A percentile compares a stretch with the other conserved stretches of the same genome.
Evolutionary conservation across 2,329 filamentous ascomycete genomes (phyloP).

Genomic region (Dactylellina cionopaga): DNA sequence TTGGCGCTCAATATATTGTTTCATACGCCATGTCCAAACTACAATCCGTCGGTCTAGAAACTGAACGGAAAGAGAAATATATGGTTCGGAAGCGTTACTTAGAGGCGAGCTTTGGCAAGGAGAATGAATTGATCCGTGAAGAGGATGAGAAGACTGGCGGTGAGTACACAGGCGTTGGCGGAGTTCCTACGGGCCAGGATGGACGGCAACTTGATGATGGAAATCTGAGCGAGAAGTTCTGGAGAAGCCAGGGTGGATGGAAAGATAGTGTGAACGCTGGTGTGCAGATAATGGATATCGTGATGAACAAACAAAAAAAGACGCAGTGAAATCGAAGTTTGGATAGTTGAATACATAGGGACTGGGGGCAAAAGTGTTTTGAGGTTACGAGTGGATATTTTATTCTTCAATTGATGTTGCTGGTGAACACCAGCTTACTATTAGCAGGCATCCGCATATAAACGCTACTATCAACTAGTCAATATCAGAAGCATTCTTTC

Average conservation of each 20-base stretch:
- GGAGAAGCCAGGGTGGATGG: conserved; percentile 46
- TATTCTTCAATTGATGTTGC: background rate
- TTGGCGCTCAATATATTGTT: conserved; percentile 78
- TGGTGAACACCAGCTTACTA: background rate
- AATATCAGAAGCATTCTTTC: background rate
- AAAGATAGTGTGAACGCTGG: conserved; percentile 37
- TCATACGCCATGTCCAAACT: conserved; percentile 78
- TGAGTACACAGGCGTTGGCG: conserved; percentile 40
- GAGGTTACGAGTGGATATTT: background rate
- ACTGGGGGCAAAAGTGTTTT: background rate
- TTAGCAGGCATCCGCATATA: background rate
- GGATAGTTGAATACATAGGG: background rate
- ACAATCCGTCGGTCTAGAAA: conserved; percentile 85
- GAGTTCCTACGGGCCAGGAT: conserved; percentile 15
- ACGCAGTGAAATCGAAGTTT: conserved; percentile 27
- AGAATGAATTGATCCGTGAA: conserved; percentile 63
- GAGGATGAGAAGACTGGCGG: conserved; percentile 37
- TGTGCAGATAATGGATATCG: conserved; percentile 42
- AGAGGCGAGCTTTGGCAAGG: conserved; percentile 74
- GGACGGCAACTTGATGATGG: conserved; percentile 38
- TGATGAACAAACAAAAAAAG: conserved; percentile 39
- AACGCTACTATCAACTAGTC: background rate
- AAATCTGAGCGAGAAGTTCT: conserved; percentile 44
- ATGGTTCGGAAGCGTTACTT: conserved; percentile 81
- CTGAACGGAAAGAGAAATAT: conserved; percentile 83